Percentiles rank a stretch among this genome's conserved stretches.
Evolutionary conservation across 805 yeast genomes (phyloP).

Genomic region (Maudiozyma barnettii): DNA sequence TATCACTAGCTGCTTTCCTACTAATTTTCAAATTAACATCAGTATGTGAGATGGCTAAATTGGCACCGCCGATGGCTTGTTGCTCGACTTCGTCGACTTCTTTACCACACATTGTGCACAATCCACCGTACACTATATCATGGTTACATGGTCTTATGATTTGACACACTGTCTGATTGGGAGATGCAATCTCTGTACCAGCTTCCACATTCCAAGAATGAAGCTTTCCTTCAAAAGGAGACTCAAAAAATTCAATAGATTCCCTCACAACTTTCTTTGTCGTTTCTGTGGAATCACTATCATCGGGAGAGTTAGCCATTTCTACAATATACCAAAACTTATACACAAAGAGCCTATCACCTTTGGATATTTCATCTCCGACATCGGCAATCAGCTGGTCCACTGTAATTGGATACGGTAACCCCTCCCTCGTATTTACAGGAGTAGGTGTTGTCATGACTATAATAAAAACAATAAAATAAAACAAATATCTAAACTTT

Average conservation of each 20-base stretch:
- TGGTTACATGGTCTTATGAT: slow-evolving; percentile 83
- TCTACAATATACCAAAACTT: slow-evolving; percentile 39
- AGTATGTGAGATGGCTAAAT: slow-evolving; percentile 74
- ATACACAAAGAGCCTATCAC: slow-evolving; percentile 33
- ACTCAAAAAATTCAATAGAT: slow-evolving; percentile 66
- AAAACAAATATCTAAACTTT: too few relatives aligned
- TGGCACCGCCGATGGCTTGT: slow-evolving; percentile 36
- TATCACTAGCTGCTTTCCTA: slow-evolving; percentile 73
- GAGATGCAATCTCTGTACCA: slow-evolving; percentile 48
- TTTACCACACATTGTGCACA: slow-evolving; percentile 88
- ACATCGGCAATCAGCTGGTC: slow-evolving; percentile 26
- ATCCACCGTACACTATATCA: slow-evolving; percentile 86
- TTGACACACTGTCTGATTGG: slow-evolving; percentile 41
- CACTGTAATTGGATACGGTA: slow-evolving; percentile 35
- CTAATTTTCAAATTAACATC: slow-evolving; percentile 77
- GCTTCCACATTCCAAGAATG: slow-evolving; percentile 38
- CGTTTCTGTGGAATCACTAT: neutral
- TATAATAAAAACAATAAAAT: too few relatives aligned
- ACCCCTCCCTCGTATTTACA: slow-evolving; percentile 18
- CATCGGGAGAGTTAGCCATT: slow-evolving; percentile 14
- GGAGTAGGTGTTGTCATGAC: slow-evolving; percentile 20
- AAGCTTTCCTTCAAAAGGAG: slow-evolving; percentile 71
- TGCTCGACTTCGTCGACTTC: slow-evolving; percentile 72
- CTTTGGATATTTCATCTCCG: slow-evolving; percentile 31
- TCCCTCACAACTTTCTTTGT: slow-evolving; percentile 39